Percentiles rank a stretch among this genome's conserved stretches.
These are phyloP conservation scores for Mesostigma viride DNA, from an alignment of 139 green algal species.

Conservation along the genomic window DNA sequence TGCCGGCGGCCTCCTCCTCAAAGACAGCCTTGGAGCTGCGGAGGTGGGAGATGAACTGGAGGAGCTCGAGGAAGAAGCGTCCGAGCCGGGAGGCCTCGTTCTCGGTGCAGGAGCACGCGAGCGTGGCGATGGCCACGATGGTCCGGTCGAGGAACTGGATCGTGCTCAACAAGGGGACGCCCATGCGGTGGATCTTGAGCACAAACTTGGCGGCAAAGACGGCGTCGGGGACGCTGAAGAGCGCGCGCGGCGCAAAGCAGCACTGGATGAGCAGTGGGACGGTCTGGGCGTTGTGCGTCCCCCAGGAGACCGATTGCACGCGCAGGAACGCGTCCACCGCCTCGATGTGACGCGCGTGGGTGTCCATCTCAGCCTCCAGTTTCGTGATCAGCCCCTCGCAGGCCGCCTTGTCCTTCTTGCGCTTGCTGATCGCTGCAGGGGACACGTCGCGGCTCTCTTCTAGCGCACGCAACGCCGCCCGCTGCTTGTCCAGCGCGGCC, in stretches of 20 bases:
- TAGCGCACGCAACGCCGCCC: not conserved
- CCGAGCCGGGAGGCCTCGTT: constrained; percentile 51
- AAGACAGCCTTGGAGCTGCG: constrained; percentile 13
- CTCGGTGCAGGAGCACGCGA: constrained; percentile 42
- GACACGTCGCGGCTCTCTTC: not conserved
- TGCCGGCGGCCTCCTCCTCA: constrained; percentile 26
- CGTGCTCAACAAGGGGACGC: constrained; percentile 39
- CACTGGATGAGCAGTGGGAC: constrained; percentile 36
- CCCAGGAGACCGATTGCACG: too few species aligned
- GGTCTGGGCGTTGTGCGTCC: too few species aligned
- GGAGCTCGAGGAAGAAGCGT: constrained; percentile 45
- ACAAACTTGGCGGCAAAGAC: constrained; percentile 48
- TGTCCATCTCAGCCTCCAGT: too few species aligned
- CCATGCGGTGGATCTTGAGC: constrained; percentile 36
- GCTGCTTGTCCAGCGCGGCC: not conserved
- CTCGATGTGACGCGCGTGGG: too few species aligned
- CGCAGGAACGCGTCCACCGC: too few species aligned
- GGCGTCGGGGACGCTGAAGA: constrained; percentile 45
- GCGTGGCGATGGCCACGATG: constrained; percentile 1
- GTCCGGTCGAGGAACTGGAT: constrained; percentile 34
- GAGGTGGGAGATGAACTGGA: constrained; percentile 39
- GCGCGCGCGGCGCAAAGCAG: constrained; percentile 46
- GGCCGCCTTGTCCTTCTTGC: constrained; percentile 5
- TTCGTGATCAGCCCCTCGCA: too few species aligned
- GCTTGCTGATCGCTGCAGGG: not conserved